Evolutionary conservation across 768 basidiomycete genomes (phyloP), one percentile per base, ranked within the genome.

Genomic region (Termitomyces sp.): DNA sequence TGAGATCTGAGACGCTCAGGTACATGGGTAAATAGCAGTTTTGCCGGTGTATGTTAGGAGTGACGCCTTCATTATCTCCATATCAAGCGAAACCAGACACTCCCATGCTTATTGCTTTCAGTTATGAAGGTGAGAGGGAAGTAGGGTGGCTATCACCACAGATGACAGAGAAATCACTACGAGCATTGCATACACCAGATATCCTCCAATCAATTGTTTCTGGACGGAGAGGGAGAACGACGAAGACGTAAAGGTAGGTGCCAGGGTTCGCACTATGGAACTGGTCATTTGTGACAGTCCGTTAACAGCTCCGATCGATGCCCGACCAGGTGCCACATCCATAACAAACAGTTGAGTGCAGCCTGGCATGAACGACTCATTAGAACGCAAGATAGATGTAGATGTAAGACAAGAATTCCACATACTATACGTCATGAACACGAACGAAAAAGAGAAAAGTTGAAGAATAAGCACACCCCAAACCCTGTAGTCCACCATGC

Each of bases 201-300:
- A 59, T 21, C 63, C 63, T n/a, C 63, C 61, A 6, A 55, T 47
- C 46, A 64, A 34, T 37, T 56, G 53, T 32, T 54, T 53, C 34
- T 62, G 53, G n/a, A 64, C 38, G 3, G 63, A 62, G 25, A 64
- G 29, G 3, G 63, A 64, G 16, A 64, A 64, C 2, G 62, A 53
- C 4, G 61, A 62, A 10, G 63, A 62, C 31, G 58, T 53, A 34
- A 77, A 60, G 8, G 81, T 73, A 0, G 84, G 85, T 1, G 81
- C 81, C 5, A 85, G 62, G 0, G 82, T 71, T 25, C 84, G 74
- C 62, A 77, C 68, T 4, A 75, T 69, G 0, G 79, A 82, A 4
- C 73, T 72, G 10, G 74, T 62, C 66, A 82, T 81, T 63, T 87
- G 84, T 5, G 76, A 81, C 11, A 84, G 55, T 7, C 83, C 82